These are phyloP conservation scores for Pyrus hybrid DNA, from an alignment of 331 rosid species.

Conservation along the genomic window DNA sequence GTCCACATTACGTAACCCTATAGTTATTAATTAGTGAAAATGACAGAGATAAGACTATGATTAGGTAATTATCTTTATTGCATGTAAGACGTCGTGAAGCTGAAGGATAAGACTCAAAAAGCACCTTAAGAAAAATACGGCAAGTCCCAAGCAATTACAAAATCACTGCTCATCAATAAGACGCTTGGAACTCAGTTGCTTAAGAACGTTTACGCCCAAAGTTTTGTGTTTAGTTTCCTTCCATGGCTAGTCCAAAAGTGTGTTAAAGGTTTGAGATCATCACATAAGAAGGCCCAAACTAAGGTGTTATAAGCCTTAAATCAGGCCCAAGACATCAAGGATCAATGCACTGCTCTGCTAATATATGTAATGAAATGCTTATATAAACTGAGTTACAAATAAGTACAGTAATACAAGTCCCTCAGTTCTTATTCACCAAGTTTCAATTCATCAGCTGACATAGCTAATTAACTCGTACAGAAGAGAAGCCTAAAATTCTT, in stretches of 20 bases:
- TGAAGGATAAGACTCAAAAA: background rate
- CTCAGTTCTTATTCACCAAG: background rate
- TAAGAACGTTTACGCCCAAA: fast-evolving
- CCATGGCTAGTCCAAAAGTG: background rate
- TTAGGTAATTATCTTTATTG: background rate
- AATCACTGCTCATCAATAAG: too few species aligned
- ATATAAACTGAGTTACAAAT: background rate
- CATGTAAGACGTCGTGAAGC: background rate
- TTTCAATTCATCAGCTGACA: background rate
- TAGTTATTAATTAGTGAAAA: background rate
- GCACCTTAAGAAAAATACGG: background rate
- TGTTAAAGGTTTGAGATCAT: background rate
- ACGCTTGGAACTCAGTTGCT: background rate
- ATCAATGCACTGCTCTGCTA: background rate
- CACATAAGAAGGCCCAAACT: background rate
- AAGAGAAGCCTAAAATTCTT: background rate
- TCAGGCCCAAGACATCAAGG: background rate
- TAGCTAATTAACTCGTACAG: background rate
- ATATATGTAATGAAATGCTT: background rate
- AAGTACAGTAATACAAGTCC: background rate
- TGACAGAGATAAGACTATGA: background rate
- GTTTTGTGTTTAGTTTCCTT: too few species aligned
- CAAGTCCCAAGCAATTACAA: background rate
- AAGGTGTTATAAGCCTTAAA: background rate
- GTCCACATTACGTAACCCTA: background rate